These are phyloP conservation scores for Poa pratensis DNA, from an alignment of 176 grass and related monocot species.

Conservation along the genomic window DNA sequence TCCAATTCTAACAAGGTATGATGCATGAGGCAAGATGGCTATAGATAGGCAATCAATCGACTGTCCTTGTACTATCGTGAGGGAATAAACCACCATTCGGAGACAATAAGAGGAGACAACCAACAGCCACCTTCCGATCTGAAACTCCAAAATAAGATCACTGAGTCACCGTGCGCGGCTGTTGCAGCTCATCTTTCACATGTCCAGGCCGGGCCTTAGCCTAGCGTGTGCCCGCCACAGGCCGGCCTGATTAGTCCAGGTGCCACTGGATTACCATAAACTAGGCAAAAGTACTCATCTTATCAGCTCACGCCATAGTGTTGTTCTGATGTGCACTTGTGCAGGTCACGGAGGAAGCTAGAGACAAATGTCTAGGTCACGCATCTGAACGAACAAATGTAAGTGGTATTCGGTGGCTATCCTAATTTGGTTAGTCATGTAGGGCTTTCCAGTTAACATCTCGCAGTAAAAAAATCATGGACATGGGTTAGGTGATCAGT, in stretches of 20 bases:
- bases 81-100: neutral
- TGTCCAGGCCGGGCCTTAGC: neutral
- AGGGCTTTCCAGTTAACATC: neutral
- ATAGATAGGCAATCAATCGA: conserved; percentile 33
- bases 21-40: neutral
- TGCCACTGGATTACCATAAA: neutral
- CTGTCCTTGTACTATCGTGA: neutral
- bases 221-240: conserved; percentile 50
- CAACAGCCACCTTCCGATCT: neutral
- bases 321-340: conserved; percentile 2
- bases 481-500: neutral
- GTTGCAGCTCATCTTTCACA: conserved; percentile 34
- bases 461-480: no score
- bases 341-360: conserved; percentile 5
- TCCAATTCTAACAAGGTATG: conserved; percentile 12
- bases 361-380: conserved; percentile 45
- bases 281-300: neutral
- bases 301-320: neutral
- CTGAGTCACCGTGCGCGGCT: neutral
- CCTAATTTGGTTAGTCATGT: neutral
- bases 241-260: conserved; percentile 7
- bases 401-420: conserved; percentile 36
- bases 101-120: conserved; percentile 44
- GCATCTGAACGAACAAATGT: neutral
- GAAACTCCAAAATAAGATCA: neutral